Evolutionary conservation across 352 stramenopile genomes (phyloP).

Genomic region (Plasmopara viticola): DNA sequence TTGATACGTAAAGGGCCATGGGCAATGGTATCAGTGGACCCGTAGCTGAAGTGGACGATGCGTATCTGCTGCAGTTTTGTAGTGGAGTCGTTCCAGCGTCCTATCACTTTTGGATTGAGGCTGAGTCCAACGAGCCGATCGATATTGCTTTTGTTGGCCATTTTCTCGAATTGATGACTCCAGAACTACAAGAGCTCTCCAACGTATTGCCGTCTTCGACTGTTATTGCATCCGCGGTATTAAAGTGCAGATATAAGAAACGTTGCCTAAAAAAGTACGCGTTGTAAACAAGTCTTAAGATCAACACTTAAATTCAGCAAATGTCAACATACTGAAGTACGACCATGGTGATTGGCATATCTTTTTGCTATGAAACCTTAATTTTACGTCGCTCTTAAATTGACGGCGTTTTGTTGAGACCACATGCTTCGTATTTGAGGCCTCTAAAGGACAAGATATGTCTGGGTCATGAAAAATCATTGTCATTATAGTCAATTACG

Average conservation of each 20-base stretch:
- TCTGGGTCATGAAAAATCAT: too few species aligned
- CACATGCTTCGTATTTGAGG: too few species aligned
- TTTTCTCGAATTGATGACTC: slow-evolving; percentile 46
- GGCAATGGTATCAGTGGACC: slow-evolving; percentile 55
- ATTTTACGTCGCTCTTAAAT: too few species aligned
- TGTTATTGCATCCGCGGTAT: slow-evolving; percentile 35
- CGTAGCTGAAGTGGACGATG: slow-evolving; percentile 46
- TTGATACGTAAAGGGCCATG: slow-evolving; percentile 45
- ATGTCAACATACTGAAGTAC: too few species aligned
- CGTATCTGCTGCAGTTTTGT: slow-evolving; percentile 72
- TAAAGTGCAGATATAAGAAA: slow-evolving; percentile 47
- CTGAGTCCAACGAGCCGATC: slow-evolving; percentile 36
- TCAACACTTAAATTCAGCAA: too few species aligned
- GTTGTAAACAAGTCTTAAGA: slow-evolving; percentile 8
- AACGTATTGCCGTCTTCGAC: slow-evolving; percentile 44
- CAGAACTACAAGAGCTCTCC: slow-evolving; percentile 39
- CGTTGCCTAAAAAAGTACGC: slow-evolving; percentile 14
- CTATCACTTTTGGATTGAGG: slow-evolving; percentile 79
- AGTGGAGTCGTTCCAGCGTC: slow-evolving; percentile 43
- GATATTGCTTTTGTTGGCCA: slow-evolving; percentile 62
- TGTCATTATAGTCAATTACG: too few species aligned
- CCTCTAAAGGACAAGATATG: too few species aligned
- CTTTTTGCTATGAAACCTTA: too few species aligned
- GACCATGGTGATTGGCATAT: too few species aligned
- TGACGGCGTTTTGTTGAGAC: too few species aligned